Percentiles rank a stretch among this genome's conserved stretches.
Evolutionary conservation across 1,284 basidiomycete species (phyloP).

Genomic region (Ustanciosporium gigantosporum): DNA sequence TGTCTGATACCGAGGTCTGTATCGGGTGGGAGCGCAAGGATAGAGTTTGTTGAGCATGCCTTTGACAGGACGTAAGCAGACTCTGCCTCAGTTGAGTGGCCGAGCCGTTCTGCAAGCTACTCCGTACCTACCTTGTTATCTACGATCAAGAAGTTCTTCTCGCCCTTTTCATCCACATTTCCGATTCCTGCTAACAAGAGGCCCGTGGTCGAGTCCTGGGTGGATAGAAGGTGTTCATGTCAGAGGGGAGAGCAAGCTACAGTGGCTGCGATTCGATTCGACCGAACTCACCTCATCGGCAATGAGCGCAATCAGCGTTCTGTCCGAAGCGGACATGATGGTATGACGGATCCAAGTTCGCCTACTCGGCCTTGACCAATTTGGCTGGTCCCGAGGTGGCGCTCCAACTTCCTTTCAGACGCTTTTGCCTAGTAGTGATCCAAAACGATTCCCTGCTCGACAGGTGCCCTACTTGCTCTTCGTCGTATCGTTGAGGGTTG

Average conservation of each 20-base stretch:
- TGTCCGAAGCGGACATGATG: slow-evolving; percentile 40
- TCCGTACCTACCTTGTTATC: slow-evolving; percentile 44
- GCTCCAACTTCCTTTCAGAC: too few relatives aligned
- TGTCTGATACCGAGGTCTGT: slow-evolving; percentile 50
- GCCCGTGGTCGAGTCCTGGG: slow-evolving; percentile 57
- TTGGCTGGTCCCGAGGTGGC: too few relatives aligned
- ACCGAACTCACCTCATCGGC: slow-evolving; percentile 46
- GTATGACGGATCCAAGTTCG: too few relatives aligned
- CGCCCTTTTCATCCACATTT: slow-evolving; percentile 52
- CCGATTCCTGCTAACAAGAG: slow-evolving; percentile 59
- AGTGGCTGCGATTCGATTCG: too few relatives aligned
- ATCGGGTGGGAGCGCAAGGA: not conserved
- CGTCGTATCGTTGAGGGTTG: too few relatives aligned
- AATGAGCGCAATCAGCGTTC: slow-evolving; percentile 50
- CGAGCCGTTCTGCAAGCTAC: not conserved
- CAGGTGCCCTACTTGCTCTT: too few relatives aligned
- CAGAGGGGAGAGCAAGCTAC: not conserved
- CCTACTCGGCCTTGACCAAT: too few relatives aligned
- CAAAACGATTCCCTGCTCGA: too few relatives aligned
- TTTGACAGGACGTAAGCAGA: not conserved
- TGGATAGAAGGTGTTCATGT: not conserved
- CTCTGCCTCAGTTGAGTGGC: not conserved
- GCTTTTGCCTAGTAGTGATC: too few relatives aligned
- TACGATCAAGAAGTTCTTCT: slow-evolving; percentile 60
- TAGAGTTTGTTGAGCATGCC: too few relatives aligned